These are phyloP conservation scores for Bipolaris victoriae DNA, from an alignment of 2,329 filamentous ascomycete species.

Conservation along the genomic window DNA sequence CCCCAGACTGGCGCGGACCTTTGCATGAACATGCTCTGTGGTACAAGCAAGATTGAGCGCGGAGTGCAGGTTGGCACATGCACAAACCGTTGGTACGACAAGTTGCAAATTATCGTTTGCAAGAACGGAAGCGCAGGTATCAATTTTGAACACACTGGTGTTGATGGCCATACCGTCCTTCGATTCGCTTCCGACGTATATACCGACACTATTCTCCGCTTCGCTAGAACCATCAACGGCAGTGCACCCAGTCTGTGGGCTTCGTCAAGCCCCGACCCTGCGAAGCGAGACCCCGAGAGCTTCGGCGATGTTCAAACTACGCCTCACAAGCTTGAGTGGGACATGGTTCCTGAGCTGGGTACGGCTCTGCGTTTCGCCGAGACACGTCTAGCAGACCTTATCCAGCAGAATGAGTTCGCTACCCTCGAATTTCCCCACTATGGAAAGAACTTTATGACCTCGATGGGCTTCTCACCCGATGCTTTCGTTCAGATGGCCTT, in stretches of 20 bases:
- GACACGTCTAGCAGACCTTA: constrained; percentile 89
- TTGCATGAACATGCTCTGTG: constrained; percentile 99
- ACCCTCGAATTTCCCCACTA: constrained; percentile 88
- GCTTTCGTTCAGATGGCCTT: constrained; percentile 99
- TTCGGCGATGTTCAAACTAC: constrained; percentile 94
- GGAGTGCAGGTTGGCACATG: constrained; percentile 97
- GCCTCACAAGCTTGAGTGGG: constrained; percentile 96
- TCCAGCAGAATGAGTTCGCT: constrained; percentile 95
- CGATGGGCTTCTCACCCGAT: constrained; percentile 95
- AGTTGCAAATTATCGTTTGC: constrained; percentile 98
- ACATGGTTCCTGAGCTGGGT: constrained; percentile 89
- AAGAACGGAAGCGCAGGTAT: constrained; percentile 98
- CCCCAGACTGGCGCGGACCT: constrained; percentile 79
- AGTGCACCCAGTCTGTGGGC: constrained; percentile 91
- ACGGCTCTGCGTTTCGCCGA: constrained; percentile 95
- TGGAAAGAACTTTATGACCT: constrained; percentile 97
- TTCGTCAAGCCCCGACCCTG: constrained; percentile 86
- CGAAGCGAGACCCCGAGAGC: constrained; percentile 86
- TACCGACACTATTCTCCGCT: constrained; percentile 95
- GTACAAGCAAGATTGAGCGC: constrained; percentile 86
- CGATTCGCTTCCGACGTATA: constrained; percentile 96
- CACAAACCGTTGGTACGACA: constrained; percentile 99
- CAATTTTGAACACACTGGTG: constrained; percentile 98
- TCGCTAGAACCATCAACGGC: constrained; percentile 93
- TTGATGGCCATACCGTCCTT: constrained; percentile 95